Base-by-base conservation (phyloP, 345 rosid genomes). In the Salix dunnii region DNA sequence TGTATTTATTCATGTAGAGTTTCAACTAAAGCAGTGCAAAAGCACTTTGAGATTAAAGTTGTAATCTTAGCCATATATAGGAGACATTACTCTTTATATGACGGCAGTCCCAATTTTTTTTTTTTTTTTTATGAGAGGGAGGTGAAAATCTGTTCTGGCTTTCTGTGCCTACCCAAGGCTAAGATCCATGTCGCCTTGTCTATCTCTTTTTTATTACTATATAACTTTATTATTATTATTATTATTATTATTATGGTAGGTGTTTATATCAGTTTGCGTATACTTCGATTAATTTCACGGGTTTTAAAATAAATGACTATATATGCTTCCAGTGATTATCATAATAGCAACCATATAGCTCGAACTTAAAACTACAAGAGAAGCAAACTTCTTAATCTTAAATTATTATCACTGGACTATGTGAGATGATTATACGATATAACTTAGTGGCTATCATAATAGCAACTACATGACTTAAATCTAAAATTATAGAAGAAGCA, bases 171-270 rank as follows among this genome's bases (percentile, higher is more conserved):
- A 70, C 74, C 72, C 81, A 63, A 53, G 53, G 60, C 53, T 35
- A 77, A 49, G 76, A 40, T 78, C 86, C 87, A 84, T 82, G 86
- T 82, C 87, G 78, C 71, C 25, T 71, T 81, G 87, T 76, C 90
- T 43, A 35, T 76, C 10, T 7, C 33, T 21, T 48, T 63, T 12
- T 58, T 30, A 28, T 70, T 18, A 17, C 20, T n/a, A n/a, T n/a
- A n/a, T n/a, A n/a, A n/a, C n/a, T n/a, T n/a, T n/a, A n/a, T n/a
- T n/a, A n/a, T n/a, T n/a, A n/a, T n/a, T n/a, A n/a, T n/a, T n/a
- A n/a, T n/a, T n/a, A n/a, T n/a, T n/a, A n/a, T n/a, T n/a, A n/a
- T n/a, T n/a, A n/a, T n/a, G n/a, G n/a, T n/a, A n/a, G n/a, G n/a
- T n/a, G n/a, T n/a, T n/a, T n/a, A n/a, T n/a, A n/a, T n/a, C 1